Percentiles rank a stretch among this genome's conserved stretches.
Evolutionary conservation across 1,284 basidiomycete species (phyloP).

Genomic region (Rhodotorula mucilaginosa): DNA sequence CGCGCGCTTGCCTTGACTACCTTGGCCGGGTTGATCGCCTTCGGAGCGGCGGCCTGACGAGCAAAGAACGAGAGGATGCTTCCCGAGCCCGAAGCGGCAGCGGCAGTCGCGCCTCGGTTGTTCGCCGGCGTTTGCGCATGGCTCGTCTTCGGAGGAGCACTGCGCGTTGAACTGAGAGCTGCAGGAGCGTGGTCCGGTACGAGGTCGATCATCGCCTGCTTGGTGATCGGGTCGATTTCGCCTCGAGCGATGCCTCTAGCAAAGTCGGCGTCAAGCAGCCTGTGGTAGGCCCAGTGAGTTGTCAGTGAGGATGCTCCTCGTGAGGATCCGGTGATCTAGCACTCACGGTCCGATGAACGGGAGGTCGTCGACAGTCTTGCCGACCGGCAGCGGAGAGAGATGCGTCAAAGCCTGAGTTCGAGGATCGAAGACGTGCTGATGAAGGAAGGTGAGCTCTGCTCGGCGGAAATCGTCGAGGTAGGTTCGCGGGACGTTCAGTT

Average conservation of each 20-base stretch:
- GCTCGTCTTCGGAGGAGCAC: not conserved
- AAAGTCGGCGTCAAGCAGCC: conserved; percentile 21
- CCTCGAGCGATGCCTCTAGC: conserved; percentile 31
- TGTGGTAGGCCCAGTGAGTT: not conserved
- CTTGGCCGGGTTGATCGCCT: conserved; percentile 18
- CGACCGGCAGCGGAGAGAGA: conserved; percentile 60
- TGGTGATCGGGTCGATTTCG: conserved; percentile 35
- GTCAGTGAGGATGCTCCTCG: too few species aligned
- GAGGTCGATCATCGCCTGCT: conserved; percentile 33
- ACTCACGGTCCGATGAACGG: conserved; percentile 38
- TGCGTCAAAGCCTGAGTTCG: conserved; percentile 63
- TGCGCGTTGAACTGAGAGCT: not conserved
- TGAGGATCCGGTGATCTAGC: not conserved
- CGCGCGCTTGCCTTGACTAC: not conserved
- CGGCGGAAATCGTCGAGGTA: conserved; percentile 66
- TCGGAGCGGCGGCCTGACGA: conserved; percentile 3
- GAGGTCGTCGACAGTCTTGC: conserved; percentile 51
- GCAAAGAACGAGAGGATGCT: conserved; percentile 34
- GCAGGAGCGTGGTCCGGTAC: conserved; percentile 9
- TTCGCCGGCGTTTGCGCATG: not conserved
- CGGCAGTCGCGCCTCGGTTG: not conserved
- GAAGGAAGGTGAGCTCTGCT: conserved; percentile 89
- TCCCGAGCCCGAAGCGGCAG: conserved; percentile 6
- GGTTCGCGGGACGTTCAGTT: conserved; percentile 70
- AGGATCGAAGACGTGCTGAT: conserved; percentile 92